Conservation (phyloP, 805 yeast genomes). For the Debaryomyces prosopidis region DNA sequence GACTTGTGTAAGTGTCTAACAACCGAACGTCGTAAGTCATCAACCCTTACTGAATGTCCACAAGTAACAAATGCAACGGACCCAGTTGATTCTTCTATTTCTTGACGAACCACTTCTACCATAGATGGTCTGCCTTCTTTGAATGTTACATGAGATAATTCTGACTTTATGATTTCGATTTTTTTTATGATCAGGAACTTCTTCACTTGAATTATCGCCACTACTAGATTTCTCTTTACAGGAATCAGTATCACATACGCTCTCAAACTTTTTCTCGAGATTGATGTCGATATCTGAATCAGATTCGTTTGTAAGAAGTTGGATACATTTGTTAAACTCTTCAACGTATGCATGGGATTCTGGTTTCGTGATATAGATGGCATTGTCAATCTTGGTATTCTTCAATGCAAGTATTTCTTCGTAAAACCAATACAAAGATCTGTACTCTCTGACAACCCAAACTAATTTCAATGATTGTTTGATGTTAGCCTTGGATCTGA, state of each 20-base stretch:
- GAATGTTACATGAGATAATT: constrained; percentile 37
- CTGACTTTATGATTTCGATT: constrained; percentile 13
- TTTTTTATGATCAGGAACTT: constrained; percentile 1
- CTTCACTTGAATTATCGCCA: constrained; percentile 7
- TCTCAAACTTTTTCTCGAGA: background rate
- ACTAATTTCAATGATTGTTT: constrained; percentile 41
- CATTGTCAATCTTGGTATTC: constrained; percentile 21
- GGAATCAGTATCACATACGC: constrained; percentile 1
- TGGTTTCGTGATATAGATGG: constrained; percentile 29
- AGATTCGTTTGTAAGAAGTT: background rate
- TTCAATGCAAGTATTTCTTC: constrained; percentile 36
- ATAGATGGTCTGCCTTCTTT: constrained; percentile 51
- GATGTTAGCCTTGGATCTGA: constrained; percentile 16
- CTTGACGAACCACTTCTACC: constrained; percentile 34
- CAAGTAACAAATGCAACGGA: constrained; percentile 58
- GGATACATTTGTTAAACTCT: constrained; percentile 5
- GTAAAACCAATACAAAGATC: constrained; percentile 49
- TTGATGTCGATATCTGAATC: background rate
- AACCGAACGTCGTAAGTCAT: constrained; percentile 51
- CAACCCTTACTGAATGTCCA: constrained; percentile 64
- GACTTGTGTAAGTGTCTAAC: constrained; percentile 37
- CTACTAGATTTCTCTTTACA: constrained; percentile 2
- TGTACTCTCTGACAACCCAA: constrained; percentile 63
- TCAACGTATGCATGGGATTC: constrained; percentile 4
- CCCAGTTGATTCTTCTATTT: constrained; percentile 37